Evolutionary conservation across 208 protist species (phyloP), one percentile per base, ranked within the genome.

Genomic region (Leishmania lainsoni): DNA sequence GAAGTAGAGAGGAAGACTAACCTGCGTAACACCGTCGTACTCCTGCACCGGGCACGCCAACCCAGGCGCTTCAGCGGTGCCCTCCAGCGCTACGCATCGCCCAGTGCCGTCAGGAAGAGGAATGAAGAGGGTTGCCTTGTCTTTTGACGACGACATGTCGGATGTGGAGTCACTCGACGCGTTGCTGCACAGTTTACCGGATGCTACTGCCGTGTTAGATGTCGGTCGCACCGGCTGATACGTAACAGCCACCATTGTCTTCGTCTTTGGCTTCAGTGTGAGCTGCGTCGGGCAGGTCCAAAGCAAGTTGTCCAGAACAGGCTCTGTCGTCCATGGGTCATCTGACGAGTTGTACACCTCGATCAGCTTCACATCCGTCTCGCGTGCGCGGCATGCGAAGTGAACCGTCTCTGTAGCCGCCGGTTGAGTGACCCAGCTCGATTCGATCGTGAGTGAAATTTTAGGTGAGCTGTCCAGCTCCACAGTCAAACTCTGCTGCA

Each of bases 41-140:
- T 72, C 77, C 77, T 86, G 82, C 82, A 76, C 35, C 20, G 92
- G 83, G 14, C 76, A 83, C 1, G 91, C 85, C 22, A 93, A 89
- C 26, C 87, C 89, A 0, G 94, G 63, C 4, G 81, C 71, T 17
- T 90, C 87, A 1, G 95, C 88, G 1, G 48, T 78, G 52, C 97
- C 97, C 71, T 97, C 93, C 45, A 98, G 88, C 29, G 83, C 85
- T 83, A 95, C 97, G 14, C 93, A 89, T 17, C 95, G 73, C 2
- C 93, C 98, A 14, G 86, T 86, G 75, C 98, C 98, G 69, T 98
- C 91, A 0, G 98, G 97, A 49, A 97, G 88, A 73, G 98, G 95
- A 35, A 99, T 89, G 86, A 99, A 99, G 1, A 99, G 81, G 26
- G 81, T 95, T 29, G 90, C 98, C 5, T 65, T 48, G 83, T 99